phyloP scores from a whole-genome alignment of 1,139 yeast species.

The Taphrina sp. region DNA sequence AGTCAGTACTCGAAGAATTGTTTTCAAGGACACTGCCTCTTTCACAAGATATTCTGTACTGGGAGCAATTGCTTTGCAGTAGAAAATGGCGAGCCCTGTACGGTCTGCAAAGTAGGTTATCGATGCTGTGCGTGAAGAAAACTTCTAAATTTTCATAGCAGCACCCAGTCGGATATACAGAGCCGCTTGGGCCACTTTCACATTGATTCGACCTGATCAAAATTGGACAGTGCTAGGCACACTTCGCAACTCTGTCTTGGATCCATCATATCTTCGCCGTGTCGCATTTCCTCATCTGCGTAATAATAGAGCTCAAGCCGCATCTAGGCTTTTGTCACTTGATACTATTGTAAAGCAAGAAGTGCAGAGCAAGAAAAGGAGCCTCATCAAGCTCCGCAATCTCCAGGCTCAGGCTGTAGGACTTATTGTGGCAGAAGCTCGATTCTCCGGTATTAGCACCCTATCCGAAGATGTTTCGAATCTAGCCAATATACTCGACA shows the following conservation, averaged over 20 bases:
- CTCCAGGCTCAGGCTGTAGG: conserved; percentile 39
- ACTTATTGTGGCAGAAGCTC: conserved; percentile 36
- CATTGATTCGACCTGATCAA: no score
- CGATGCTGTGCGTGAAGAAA: conserved; percentile 8
- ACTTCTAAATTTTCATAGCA: conserved; percentile 2
- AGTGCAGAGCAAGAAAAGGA: conserved; percentile 36
- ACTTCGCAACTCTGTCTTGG: conserved; percentile 6
- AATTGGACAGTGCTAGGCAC: conserved; percentile 32
- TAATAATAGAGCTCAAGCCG: neutral
- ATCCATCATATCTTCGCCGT: conserved; percentile 16
- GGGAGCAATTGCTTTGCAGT: conserved; percentile 42
- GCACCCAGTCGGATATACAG: conserved; percentile 38
- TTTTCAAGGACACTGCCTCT: conserved; percentile 43
- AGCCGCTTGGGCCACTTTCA: conserved; percentile 22
- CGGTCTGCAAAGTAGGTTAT: conserved; percentile 40
- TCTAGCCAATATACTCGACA: conserved; percentile 26
- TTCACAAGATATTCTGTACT: conserved; percentile 43
- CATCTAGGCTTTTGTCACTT: conserved; percentile 9
- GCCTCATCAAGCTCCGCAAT: conserved; percentile 35
- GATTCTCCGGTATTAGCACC: conserved; percentile 31
- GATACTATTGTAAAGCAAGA: conserved; percentile 35
- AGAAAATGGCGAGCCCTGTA: conserved; percentile 40
- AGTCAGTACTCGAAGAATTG: conserved; percentile 40
- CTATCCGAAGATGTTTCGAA: conserved; percentile 27
- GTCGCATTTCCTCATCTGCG: conserved; percentile 26